phyloP scores from a whole-genome alignment of 441 rosid genomes.

The Adansonia madagascariensis region DNA sequence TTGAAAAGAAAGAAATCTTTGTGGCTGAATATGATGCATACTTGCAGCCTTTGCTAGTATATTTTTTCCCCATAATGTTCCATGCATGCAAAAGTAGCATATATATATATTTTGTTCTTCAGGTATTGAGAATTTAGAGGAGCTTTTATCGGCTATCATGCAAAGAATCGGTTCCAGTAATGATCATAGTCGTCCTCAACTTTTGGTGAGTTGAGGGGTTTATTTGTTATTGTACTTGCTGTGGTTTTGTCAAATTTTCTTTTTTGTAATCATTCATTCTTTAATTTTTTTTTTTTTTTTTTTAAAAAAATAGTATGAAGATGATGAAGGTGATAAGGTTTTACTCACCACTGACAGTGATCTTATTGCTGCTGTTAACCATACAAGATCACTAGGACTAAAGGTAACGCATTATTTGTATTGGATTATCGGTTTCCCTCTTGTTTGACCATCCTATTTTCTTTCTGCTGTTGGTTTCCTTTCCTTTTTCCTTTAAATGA shows the following conservation, averaged over 20 bases:
- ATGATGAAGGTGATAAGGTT: conserved; percentile 86
- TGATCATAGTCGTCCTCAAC: conserved; percentile 49
- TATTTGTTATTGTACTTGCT: not conserved
- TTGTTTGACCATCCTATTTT: not conserved
- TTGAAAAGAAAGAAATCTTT: not conserved
- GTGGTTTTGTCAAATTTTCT: conserved; percentile 6
- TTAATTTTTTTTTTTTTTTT: not conserved
- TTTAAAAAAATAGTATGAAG: conserved; percentile 58
- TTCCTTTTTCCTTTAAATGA: not conserved
- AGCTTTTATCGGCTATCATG: conserved; percentile 56
- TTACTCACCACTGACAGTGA: conserved; percentile 64
- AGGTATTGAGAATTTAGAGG: conserved; percentile 68
- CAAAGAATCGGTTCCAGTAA: conserved; percentile 58
- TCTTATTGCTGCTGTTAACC: conserved; percentile 64
- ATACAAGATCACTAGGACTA: conserved; percentile 63
- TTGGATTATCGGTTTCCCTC: conserved; percentile 15
- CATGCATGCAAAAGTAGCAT: conserved; percentile 14
- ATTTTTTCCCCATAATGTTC: not conserved
- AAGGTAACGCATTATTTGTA: conserved; percentile 47
- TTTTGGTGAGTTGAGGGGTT: conserved; percentile 55
- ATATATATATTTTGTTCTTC: conserved; percentile 25
- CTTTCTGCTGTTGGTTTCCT: not conserved
- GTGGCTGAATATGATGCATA: conserved; percentile 11
- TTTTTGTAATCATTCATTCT: conserved; percentile 4
- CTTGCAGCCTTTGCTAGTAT: conserved; percentile 3